Conservation (phyloP, 2,329 filamentous ascomycete species). For the Neonectria neomacrospora region DNA sequence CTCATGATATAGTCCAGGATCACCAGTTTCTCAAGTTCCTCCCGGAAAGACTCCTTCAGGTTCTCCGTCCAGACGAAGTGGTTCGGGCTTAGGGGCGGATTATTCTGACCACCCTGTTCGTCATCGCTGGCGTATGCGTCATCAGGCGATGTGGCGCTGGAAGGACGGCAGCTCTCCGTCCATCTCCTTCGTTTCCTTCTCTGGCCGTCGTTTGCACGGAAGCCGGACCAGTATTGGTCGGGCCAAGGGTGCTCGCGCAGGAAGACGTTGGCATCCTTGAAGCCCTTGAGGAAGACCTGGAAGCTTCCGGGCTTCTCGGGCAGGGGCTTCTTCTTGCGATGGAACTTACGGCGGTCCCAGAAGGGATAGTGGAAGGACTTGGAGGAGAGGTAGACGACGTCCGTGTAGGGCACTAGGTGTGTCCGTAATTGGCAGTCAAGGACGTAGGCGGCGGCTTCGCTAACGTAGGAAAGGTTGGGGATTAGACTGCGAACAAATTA, state of each 20-base stretch:
- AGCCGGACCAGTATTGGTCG: slow-evolving; percentile 81
- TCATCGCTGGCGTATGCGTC: slow-evolving; percentile 74
- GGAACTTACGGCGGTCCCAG: slow-evolving; percentile 91
- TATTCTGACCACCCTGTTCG: slow-evolving; percentile 58
- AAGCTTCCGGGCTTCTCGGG: slow-evolving; percentile 95
- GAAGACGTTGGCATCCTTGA: slow-evolving; percentile 96
- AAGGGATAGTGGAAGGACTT: slow-evolving; percentile 99
- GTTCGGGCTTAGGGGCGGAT: slow-evolving; percentile 63
- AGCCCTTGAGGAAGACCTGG: slow-evolving; percentile 96
- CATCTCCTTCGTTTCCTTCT: slow-evolving; percentile 71
- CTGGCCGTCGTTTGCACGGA: slow-evolving; percentile 74
- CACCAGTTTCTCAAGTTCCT: slow-evolving; percentile 96
- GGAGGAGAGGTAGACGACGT: slow-evolving; percentile 92
- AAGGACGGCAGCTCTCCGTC: slow-evolving; percentile 84
- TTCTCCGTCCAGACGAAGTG: slow-evolving; percentile 87
- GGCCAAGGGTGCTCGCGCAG: slow-evolving; percentile 96
- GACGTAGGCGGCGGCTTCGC: slow-evolving; percentile 95
- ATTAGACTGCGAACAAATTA: slow-evolving; percentile 71
- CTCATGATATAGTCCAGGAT: slow-evolving; percentile 99
- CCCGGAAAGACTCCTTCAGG: slow-evolving; percentile 90
- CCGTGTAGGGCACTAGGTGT: slow-evolving; percentile 94
- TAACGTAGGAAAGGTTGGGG: slow-evolving; percentile 97
- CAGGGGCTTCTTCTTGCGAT: slow-evolving; percentile 85
- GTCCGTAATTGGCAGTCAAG: slow-evolving; percentile 91
- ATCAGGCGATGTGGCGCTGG: slow-evolving; percentile 60